Evolutionary conservation across 306 rosid species (phyloP), one percentile per base, ranked within the genome.

Genomic region (Hippophae rhamnoides): DNA sequence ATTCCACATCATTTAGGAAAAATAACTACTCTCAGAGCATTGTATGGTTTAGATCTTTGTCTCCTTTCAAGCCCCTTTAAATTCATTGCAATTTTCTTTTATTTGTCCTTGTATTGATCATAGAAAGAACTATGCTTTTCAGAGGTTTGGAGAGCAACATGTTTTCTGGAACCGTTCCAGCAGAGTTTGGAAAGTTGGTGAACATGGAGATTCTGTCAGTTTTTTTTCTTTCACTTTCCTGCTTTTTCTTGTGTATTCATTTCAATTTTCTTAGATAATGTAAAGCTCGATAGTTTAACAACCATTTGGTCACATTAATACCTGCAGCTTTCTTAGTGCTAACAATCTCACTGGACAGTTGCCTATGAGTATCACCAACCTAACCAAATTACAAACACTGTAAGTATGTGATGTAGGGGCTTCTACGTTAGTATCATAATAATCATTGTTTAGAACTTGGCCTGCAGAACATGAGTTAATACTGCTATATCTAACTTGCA

Each of bases 331-430:
- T 61, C 72, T 72, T 62, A 51, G 14, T 1, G 64, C 69, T 27
- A 72, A 72, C 56, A 67, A 72, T 67, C 77, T 72, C 64, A 60
- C 75, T 1, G 75, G 79, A 9, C 25, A 51, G 56, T 70, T 74
- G 49, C 75, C 72, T 7, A 3, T 0, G 0, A 10, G 52, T 47
- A 57, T 64, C 43, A 43, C 61, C 38, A 38, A 60, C 1, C 38
- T 70, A 49, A 60, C 64, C 31, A 74, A 69, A 13, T 45, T 74
- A 57, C 18, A 0, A 2, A 5, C 0, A 23, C 64, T 74, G 79
- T 74, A 56, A 10, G 79, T 55, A 13, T 40, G 31, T 18, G 23
- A 18, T 18, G 23, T 18, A 18, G 23, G 23, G 23, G 23, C 23
- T 18, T 18, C 23, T 18, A 18, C 23, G 23, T 18, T 1, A 18